Evolutionary conservation across 1,284 basidiomycete genomes (phyloP).

Genomic region (Porogramme epimiltina): DNA sequence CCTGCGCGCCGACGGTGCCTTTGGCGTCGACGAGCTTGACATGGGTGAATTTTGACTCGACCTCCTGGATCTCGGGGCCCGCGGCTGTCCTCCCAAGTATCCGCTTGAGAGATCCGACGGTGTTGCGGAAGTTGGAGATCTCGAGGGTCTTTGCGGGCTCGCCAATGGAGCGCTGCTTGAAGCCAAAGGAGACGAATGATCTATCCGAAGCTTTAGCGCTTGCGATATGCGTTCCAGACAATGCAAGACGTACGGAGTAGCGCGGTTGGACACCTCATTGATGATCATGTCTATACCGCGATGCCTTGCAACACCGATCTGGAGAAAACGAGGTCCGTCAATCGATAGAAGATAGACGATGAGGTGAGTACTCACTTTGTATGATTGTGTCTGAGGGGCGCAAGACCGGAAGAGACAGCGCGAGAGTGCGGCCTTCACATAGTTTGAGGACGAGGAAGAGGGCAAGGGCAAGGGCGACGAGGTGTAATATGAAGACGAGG

Average conservation of each 20-base stretch:
- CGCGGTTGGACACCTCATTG: slow-evolving; percentile 95
- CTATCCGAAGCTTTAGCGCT: no score
- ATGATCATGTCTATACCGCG: slow-evolving; percentile 94
- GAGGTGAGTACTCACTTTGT: no score
- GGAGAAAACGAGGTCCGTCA: slow-evolving; percentile 17
- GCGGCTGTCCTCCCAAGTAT: slow-evolving; percentile 77
- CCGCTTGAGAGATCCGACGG: slow-evolving; percentile 88
- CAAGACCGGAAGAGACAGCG: no score
- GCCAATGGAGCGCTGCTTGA: slow-evolving; percentile 86
- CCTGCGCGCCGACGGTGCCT: slow-evolving; percentile 84
- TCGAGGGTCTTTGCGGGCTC: slow-evolving; percentile 95
- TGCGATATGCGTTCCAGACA: no score
- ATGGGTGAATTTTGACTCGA: slow-evolving; percentile 90
- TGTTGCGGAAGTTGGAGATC: slow-evolving; percentile 97
- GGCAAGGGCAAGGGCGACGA: no score
- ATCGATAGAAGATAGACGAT: no score
- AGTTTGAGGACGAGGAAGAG: no score
- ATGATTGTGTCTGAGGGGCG: no score
- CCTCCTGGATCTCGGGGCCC: slow-evolving; percentile 78
- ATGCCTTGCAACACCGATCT: slow-evolving; percentile 93
- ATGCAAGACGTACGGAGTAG: slow-evolving; percentile 75
- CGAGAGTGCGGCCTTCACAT: no score
- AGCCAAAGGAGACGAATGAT: slow-evolving; percentile 90
- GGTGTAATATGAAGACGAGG: no score
- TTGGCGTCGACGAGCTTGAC: slow-evolving; percentile 81